phyloP scores from a whole-genome alignment of 176 grass and related monocot species.

The Ananas comosus region DNA sequence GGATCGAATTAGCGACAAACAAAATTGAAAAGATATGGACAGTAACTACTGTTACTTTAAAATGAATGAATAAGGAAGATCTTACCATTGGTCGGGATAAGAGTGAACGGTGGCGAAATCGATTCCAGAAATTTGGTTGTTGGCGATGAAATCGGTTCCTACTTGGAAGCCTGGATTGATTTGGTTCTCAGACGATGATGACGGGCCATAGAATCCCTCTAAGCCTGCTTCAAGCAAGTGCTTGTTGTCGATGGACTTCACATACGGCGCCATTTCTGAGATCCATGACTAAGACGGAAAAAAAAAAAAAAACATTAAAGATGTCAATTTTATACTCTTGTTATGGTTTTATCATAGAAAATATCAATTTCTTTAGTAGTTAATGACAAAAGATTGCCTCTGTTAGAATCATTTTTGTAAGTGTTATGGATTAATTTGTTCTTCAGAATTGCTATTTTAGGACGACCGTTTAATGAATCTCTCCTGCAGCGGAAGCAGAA shows the following conservation, averaged over 20 bases:
- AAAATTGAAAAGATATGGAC: not conserved
- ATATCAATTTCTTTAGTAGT: no score
- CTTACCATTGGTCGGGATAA: slow-evolving; percentile 92
- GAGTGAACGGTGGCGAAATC: slow-evolving; percentile 95
- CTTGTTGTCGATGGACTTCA: slow-evolving; percentile 71
- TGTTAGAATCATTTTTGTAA: no score
- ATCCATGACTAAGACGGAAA: slow-evolving; percentile 56
- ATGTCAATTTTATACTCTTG: no score
- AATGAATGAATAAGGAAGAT: not conserved
- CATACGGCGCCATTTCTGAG: slow-evolving; percentile 77
- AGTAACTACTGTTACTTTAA: not conserved
- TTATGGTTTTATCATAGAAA: no score
- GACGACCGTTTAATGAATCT: no score
- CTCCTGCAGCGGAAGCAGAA: no score
- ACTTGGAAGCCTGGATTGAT: slow-evolving; percentile 51
- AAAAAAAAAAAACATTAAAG: not conserved
- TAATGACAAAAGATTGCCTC: no score
- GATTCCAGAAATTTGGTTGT: slow-evolving; percentile 58
- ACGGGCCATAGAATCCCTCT: slow-evolving; percentile 80
- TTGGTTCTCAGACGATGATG: slow-evolving; percentile 6
- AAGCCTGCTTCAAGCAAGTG: slow-evolving; percentile 90
- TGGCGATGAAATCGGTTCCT: slow-evolving; percentile 90
- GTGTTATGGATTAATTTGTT: no score
- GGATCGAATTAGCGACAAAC: not conserved
- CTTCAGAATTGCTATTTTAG: no score